phyloP scores from a whole-genome alignment of 31 red algal species.

The Porphyra umbilicalis region DNA sequence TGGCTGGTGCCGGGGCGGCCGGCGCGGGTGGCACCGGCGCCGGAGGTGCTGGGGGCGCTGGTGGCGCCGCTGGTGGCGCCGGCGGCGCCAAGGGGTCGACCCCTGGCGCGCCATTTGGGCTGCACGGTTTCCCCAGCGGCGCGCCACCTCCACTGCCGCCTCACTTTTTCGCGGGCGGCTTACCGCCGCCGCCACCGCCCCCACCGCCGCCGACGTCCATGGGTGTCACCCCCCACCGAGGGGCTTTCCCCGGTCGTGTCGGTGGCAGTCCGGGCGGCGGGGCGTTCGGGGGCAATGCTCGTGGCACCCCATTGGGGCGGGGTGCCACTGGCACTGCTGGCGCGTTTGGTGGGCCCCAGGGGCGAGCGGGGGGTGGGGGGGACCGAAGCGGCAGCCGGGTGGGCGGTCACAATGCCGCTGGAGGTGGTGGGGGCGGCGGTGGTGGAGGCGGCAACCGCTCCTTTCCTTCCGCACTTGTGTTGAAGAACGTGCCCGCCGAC shows the following conservation, averaged over 20 bases:
- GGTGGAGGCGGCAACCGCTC: constrained; percentile 1
- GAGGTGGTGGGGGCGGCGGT: constrained; percentile 7
- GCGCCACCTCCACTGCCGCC: background rate
- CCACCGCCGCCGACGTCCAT: background rate
- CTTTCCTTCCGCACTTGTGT: constrained; percentile 36
- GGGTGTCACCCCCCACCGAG: background rate
- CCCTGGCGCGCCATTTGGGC: background rate
- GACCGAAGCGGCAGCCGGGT: background rate
- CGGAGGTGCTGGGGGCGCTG: background rate
- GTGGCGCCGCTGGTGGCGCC: background rate
- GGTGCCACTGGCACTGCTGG: too few relatives aligned
- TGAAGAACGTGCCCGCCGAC: constrained; percentile 49
- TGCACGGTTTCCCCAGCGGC: background rate
- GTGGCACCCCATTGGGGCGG: too few relatives aligned
- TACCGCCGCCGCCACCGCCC: background rate
- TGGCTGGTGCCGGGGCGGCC: background rate
- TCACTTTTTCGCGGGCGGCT: background rate
- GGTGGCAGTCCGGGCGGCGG: background rate
- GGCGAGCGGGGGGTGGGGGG: background rate
- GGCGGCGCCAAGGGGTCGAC: background rate
- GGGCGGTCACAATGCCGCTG: background rate
- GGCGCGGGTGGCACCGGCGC: background rate
- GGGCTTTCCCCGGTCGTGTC: background rate
- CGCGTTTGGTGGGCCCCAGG: too few relatives aligned
- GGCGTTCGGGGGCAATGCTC: background rate